A percentile compares a stretch with the other conserved stretches of the same genome.
These are phyloP conservation scores for Coriaria nepalensis DNA, from an alignment of 306 rosid genomes.

Conservation along the genomic window DNA sequence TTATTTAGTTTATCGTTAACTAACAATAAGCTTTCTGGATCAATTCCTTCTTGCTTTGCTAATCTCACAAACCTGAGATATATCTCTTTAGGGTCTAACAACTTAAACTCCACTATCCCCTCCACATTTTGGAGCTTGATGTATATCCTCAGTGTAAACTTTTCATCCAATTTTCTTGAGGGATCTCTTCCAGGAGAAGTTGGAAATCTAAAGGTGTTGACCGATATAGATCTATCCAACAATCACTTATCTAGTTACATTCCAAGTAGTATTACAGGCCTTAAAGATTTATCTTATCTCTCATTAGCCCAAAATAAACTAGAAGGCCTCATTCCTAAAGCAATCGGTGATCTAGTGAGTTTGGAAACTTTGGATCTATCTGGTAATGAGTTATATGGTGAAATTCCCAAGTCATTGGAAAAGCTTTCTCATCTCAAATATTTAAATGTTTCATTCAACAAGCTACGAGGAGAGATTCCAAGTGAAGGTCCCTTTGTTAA, in stretches of 20 bases:
- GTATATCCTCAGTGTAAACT: conserved; percentile 15
- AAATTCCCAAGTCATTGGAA: conserved; percentile 20
- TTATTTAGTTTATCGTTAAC: conserved; percentile 10
- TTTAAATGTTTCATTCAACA: conserved; percentile 20
- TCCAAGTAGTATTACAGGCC: conserved; percentile 13
- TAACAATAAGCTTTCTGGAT: conserved; percentile 18
- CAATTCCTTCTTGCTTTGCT: conserved; percentile 19
- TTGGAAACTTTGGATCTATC: conserved; percentile 19
- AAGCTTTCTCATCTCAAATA: neutral
- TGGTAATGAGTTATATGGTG: conserved; percentile 13
- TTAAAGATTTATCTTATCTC: conserved; percentile 8
- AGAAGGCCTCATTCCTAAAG: conserved; percentile 9
- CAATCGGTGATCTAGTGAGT: conserved; percentile 18
- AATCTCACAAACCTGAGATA: conserved; percentile 14
- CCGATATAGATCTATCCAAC: conserved; percentile 15
- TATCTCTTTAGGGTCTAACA: conserved; percentile 16
- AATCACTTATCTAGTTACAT: conserved; percentile 20
- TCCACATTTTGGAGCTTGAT: conserved; percentile 16
- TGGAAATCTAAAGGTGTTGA: conserved; percentile 13
- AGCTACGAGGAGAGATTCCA: conserved; percentile 19
- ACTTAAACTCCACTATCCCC: conserved; percentile 8
- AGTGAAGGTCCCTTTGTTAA: conserved; percentile 8
- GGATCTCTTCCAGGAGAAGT: conserved; percentile 11
- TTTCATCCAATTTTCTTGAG: conserved; percentile 20
- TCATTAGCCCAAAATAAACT: conserved; percentile 4